Evolutionary conservation across 1,139 yeast species (phyloP).

Genomic region (Barnettozyma hawaiiensis): DNA sequence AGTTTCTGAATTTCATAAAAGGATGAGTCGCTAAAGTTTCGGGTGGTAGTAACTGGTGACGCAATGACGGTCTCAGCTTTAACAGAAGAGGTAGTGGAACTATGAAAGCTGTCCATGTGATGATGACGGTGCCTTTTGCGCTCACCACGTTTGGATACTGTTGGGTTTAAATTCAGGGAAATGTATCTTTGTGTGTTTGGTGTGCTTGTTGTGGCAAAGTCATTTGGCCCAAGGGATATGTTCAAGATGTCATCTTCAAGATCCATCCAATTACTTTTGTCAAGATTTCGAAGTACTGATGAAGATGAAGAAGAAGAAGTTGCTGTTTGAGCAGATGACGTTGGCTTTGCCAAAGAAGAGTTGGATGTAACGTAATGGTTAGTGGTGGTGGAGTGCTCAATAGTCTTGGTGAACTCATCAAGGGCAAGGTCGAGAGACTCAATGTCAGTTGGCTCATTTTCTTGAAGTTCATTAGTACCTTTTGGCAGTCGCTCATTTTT

Average conservation of each 20-base stretch:
- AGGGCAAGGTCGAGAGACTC: conserved; percentile 49
- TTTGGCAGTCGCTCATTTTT: background rate
- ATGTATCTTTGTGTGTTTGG: conserved; percentile 21
- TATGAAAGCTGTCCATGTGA: background rate
- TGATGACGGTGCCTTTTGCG: background rate
- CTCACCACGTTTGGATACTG: conserved; percentile 3
- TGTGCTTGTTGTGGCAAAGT: conserved; percentile 12
- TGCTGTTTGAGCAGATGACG: conserved; percentile 3
- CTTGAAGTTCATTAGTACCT: background rate
- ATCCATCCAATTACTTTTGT: conserved; percentile 27
- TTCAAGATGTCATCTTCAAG: conserved; percentile 20
- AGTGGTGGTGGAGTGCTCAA: conserved; percentile 15
- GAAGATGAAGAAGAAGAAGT: conserved; percentile 8
- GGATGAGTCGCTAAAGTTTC: conserved; percentile 10
- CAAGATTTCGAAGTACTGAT: background rate
- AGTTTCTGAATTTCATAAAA: conserved; percentile 9
- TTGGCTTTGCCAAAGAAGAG: conserved; percentile 1
- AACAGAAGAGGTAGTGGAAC: background rate
- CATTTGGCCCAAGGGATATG: background rate
- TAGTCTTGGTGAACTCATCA: conserved; percentile 43
- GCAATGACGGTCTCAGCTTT: background rate
- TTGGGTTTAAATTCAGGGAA: conserved; percentile 20
- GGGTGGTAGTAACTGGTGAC: background rate
- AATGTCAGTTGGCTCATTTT: conserved; percentile 15
- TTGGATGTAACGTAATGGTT: conserved; percentile 19